Base-by-base conservation (phyloP, 1,284 basidiomycete species). In the Neonothopanus nambi region DNA sequence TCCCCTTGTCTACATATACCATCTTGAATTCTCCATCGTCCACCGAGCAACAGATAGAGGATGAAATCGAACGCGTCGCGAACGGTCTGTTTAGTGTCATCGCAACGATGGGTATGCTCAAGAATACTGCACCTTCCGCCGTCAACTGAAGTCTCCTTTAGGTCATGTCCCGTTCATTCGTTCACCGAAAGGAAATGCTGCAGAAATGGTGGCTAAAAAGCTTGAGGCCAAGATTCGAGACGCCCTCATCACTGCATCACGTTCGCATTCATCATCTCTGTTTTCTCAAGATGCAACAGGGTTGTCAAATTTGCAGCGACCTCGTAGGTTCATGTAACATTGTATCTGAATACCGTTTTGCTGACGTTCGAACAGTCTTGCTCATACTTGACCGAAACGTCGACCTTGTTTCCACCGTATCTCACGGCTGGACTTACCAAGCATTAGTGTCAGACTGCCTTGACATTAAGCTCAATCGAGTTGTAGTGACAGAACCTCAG, bases 371-470 rank as follows among this genome's bases (percentile, higher is more conserved):
- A 9, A 33, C 63, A 95, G 93, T 99, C 37, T 79, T 99, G 6
- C 85, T 98, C 45, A 86, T 99, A 43, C 77, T 99, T 51, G 97
- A 99, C 67, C 84, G 97, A 28, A 99, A 98, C 63, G 80, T 99
- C 47, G 97, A 99, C 67, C 79, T 99, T 13, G 90, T 96, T 1
- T 92, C 97, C 3, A 94, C 97, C 81, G 72, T 99, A 13, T 91
- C 93, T 1, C 97, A 99, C 67, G 95, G 95, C 1, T 99, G 97
- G 97, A 99, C 97, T 26, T 99, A 99, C 65, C 97, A 99, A 72
- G 95, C 97, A 0, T 84, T 99, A 18, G 93, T 98, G 0, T 96
- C 96, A 45, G 97, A 99, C 67, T 98, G 98, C 57, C 83, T 99
- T 26, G 92, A 97, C 54, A 94, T 99, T 79, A 96, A 94, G 70